A percentile compares a stretch with the other conserved stretches of the same genome.
phyloP scores from a whole-genome alignment of 176 grass and related monocot species.

The Lolium rigidum region DNA sequence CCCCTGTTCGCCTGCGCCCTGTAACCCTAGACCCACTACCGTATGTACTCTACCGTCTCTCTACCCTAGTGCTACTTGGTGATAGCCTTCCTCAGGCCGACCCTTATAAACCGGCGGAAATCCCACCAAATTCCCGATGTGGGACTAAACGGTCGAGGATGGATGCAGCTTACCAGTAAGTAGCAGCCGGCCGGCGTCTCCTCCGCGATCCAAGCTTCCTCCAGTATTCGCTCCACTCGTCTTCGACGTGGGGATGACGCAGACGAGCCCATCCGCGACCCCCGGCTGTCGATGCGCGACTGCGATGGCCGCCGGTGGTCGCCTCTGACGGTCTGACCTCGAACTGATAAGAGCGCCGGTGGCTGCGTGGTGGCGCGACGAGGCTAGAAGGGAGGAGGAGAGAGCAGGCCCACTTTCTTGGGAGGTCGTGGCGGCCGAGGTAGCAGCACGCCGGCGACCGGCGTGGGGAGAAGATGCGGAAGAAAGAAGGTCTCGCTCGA shows the following conservation, averaged over 20 bases:
- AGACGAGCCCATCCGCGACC: background rate
- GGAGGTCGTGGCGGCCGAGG: background rate
- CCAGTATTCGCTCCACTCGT: too few species aligned
- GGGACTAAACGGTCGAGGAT: too few species aligned
- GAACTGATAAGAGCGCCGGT: background rate
- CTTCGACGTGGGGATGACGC: background rate
- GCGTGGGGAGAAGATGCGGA: background rate
- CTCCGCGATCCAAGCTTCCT: background rate
- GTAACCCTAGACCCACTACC: too few species aligned
- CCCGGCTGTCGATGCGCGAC: background rate
- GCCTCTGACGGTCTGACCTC: background rate
- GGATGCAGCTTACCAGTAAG: too few species aligned
- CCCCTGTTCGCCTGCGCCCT: too few species aligned
- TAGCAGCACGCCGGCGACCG: background rate
- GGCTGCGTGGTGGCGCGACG: background rate
- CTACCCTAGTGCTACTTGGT: too few species aligned
- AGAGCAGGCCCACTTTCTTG: background rate
- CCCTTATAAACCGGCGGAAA: too few species aligned
- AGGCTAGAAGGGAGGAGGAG: background rate
- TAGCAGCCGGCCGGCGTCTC: too few species aligned
- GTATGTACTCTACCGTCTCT: too few species aligned
- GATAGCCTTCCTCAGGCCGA: too few species aligned
- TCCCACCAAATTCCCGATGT: too few species aligned
- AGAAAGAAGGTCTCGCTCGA: too few species aligned
- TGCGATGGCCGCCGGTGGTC: background rate